Evolutionary conservation across 1,284 basidiomycete genomes (phyloP).

Genomic region (Ganoderma leucocontextum): DNA sequence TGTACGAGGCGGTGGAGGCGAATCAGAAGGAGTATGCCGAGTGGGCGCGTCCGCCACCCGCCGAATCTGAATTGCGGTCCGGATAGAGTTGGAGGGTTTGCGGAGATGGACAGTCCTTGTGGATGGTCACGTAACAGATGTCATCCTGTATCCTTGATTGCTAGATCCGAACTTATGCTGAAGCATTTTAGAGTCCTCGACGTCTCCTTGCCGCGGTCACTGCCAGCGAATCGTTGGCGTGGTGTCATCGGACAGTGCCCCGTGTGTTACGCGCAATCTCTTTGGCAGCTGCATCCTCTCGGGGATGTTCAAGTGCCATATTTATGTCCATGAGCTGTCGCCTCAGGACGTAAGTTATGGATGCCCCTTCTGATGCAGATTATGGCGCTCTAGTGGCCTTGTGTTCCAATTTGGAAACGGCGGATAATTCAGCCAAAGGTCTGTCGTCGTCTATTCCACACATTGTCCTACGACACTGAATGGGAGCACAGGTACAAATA

Average conservation of each 20-base stretch:
- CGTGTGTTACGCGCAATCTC: background rate
- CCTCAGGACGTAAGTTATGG: background rate
- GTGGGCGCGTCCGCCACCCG: too few relatives aligned
- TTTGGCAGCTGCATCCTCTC: background rate
- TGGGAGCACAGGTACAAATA: background rate
- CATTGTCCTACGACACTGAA: background rate
- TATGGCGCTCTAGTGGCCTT: background rate
- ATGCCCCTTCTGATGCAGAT: background rate
- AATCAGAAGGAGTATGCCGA: conserved; percentile 30
- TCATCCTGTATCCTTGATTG: background rate
- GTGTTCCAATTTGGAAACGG: background rate
- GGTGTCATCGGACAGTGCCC: background rate
- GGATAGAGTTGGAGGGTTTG: background rate
- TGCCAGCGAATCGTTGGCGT: background rate
- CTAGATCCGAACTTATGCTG: background rate
- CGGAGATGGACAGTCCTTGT: background rate
- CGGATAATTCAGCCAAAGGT: background rate
- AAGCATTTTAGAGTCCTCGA: background rate
- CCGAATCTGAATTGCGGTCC: background rate
- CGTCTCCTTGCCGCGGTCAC: background rate
- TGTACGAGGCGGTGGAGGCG: conserved; percentile 33
- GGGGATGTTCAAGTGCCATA: background rate
- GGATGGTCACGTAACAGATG: background rate
- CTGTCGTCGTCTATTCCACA: background rate
- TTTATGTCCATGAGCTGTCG: background rate